Evolutionary conservation across 805 yeast genomes (phyloP).

Genomic region (Wickerhamomyces mucosus): DNA sequence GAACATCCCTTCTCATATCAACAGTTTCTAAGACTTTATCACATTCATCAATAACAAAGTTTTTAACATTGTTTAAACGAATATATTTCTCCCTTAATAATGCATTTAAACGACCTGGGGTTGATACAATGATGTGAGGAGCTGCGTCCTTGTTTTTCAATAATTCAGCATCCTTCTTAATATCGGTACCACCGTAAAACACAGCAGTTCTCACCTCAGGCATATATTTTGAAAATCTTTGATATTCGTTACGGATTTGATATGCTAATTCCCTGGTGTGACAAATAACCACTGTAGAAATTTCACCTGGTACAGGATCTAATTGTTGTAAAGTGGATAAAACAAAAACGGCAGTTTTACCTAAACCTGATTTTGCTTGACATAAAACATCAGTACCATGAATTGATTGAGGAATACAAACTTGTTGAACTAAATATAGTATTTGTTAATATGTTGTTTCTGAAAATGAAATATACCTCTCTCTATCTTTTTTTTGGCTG

Average conservation of each 20-base stretch:
- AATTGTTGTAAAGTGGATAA: conserved; percentile 92
- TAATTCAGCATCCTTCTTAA: conserved; percentile 75
- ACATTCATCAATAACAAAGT: conserved; percentile 96
- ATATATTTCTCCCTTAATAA: conserved; percentile 85
- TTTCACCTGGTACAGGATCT: conserved; percentile 96
- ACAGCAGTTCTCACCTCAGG: conserved; percentile 97
- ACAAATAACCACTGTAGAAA: conserved; percentile 88
- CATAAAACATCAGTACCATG: conserved; percentile 96
- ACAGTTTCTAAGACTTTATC: conserved; percentile 89
- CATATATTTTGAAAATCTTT: conserved; percentile 96
- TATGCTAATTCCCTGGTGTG: conserved; percentile 98
- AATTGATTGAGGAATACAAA: conserved; percentile 95
- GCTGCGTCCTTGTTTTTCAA: conserved; percentile 87
- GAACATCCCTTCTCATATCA: conserved; percentile 98
- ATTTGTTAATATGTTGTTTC: conserved; percentile 10
- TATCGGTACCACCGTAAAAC: conserved; percentile 92
- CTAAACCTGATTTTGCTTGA: conserved; percentile 99
- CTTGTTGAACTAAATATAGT: conserved; percentile 72
- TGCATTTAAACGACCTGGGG: conserved; percentile 97
- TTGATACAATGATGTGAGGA: conserved; percentile 95
- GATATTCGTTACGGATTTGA: conserved; percentile 95
- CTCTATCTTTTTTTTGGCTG: too few species aligned
- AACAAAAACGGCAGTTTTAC: conserved; percentile 97
- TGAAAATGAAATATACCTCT: conserved; percentile 1
- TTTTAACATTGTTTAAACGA: conserved; percentile 81